Evolutionary conservation across 1,284 basidiomycete species (phyloP).

Genomic region (Tetrapyrgos nigripes): DNA sequence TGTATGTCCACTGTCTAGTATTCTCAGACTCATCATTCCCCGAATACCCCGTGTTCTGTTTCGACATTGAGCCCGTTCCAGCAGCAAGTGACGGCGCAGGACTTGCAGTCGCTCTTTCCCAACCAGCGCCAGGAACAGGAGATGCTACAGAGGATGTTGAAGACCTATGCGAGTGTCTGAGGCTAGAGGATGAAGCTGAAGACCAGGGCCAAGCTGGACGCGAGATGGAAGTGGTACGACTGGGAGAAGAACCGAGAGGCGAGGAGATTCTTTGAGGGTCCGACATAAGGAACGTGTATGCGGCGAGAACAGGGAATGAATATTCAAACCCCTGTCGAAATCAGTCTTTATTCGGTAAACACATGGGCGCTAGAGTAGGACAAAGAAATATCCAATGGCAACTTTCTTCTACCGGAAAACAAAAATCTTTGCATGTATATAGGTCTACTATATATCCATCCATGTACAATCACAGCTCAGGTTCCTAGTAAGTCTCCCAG

Average conservation of each 20-base stretch:
- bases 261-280: conserved; percentile 2
- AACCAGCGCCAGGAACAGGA: conserved; percentile 16
- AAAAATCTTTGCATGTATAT: no score
- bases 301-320: not conserved
- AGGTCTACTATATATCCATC: not conserved
- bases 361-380: not conserved
- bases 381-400: no score
- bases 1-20: conserved; percentile 67
- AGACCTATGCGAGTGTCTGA: conserved; percentile 18
- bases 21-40: conserved; percentile 48
- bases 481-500: conserved; percentile 67
- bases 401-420: no score
- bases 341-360: no score
- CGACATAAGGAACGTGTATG: conserved; percentile 1
- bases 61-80: conserved; percentile 1
- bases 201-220: conserved; percentile 69
- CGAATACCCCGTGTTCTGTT: conserved; percentile 17
- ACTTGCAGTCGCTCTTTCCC: not conserved
- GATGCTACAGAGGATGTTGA: conserved; percentile 25
- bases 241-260: conserved; percentile 12
- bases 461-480: not conserved
- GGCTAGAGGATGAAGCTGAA: conserved; percentile 1
- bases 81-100: not conserved
- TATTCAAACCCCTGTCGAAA: no score
- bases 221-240: conserved; percentile 37